phyloP scores from a whole-genome alignment of 1,139 yeast species.

The Candida glucosophila region DNA sequence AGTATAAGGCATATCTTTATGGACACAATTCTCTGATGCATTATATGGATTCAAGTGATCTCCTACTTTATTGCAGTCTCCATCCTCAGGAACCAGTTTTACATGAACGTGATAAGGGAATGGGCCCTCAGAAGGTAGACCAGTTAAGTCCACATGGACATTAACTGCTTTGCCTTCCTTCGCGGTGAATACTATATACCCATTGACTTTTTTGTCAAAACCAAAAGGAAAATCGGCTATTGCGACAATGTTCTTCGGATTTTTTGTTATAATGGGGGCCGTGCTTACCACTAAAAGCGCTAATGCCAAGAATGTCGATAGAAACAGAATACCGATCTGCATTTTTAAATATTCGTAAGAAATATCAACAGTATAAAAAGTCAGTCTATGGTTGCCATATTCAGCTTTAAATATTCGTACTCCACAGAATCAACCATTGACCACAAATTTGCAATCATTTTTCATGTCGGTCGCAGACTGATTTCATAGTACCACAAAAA shows the following conservation, averaged over 20 bases:
- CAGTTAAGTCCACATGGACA: conserved; percentile 52
- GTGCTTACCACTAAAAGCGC: conserved; percentile 15
- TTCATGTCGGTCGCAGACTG: too few relatives aligned
- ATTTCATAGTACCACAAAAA: too few relatives aligned
- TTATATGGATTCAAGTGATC: conserved; percentile 46
- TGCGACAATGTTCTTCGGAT: conserved; percentile 42
- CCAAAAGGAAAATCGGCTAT: conserved; percentile 51
- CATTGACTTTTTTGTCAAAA: conserved; percentile 28
- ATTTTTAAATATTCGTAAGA: conserved; percentile 1
- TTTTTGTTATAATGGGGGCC: conserved; percentile 31
- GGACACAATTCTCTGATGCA: conserved; percentile 35
- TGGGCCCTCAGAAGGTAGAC: conserved; percentile 48
- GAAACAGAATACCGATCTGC: conserved; percentile 4
- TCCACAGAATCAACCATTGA: too few relatives aligned
- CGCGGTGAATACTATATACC: conserved; percentile 42
- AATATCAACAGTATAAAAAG: too few relatives aligned
- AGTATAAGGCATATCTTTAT: conserved; percentile 36
- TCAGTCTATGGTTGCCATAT: too few relatives aligned
- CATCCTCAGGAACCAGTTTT: conserved; percentile 31
- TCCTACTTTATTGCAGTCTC: conserved; percentile 42
- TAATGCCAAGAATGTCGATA: conserved; percentile 4
- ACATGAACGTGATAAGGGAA: conserved; percentile 53
- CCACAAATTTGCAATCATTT: too few relatives aligned
- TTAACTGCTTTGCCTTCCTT: conserved; percentile 39
- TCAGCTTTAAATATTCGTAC: too few relatives aligned